Evolutionary conservation across 371 early-diverging fungal species (phyloP), one percentile per base, ranked within the genome.

Genomic region (Saksenaea vasiformis): DNA sequence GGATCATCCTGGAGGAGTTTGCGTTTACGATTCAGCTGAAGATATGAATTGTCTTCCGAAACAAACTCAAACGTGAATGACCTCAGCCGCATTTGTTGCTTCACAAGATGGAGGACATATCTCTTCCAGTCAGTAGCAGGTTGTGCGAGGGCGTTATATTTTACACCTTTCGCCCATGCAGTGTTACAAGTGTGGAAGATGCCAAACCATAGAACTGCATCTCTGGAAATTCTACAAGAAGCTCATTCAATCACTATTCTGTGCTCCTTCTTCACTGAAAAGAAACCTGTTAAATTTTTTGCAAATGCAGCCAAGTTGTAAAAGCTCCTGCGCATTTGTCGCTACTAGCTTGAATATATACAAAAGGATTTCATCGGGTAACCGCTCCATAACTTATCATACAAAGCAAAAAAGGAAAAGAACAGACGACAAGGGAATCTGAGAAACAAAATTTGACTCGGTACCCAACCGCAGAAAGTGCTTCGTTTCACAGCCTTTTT

Each of bases 171-270:
- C 13, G 63, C 61, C 74, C 71, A 74, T 2, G 58, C 36, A 15
- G 74, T 64, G 27, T 74, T 68, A 14, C 39, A 28, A 24, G 38
- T 11, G 17, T 62, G 44, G n/a, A 74, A 74, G 3, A 62, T 41
- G 17, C 38, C 34, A 39, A 71, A 74, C 74, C 74, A 74, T 17
- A 74, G 26, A 28, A 61, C 68, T 31, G 68, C 61, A 41, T 74
- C 69, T 38, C 68, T 54, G 14, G 58, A 53, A 9, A 74, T 57
- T 41, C 71, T 71, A 58, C 5, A 58, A 10, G 17, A 11, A 47
- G 22, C 51, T 47, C 22, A 47, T 47, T 47, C 51, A 47, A 22
- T 22, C 22, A n/a, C 9, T 51, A n/a, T 56, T 56, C 39, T n/a
- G n/a, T 39, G 22, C 22, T 47, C 9, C 51, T 10, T 10, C 5